Base-by-base conservation (phyloP, 139 green algal species). In the Auxenochlorella pyrenoidosa region DNA sequence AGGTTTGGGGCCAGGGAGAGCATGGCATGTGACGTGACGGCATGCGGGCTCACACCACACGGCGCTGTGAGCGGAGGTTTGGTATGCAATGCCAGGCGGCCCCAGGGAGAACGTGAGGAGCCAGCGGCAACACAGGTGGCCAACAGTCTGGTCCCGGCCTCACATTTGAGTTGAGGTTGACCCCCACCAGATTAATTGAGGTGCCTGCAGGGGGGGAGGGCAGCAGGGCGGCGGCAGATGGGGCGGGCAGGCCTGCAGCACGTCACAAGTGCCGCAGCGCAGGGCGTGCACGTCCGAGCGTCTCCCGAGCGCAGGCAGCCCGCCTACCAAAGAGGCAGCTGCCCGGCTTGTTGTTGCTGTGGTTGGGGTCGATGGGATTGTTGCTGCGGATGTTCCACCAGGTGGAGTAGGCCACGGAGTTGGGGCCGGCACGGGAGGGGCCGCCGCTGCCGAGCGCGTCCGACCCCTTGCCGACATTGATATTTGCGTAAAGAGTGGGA, bases 371-470 rank as follows among this genome's bases (percentile, higher is more conserved):
- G 66, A 73, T 73, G 66, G 66, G 32, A 12, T 34, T 36, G 30
- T 40, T 5, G 30, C 66, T 73, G 66, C 66, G 28, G 66, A 76
- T 76, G 70, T 44, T 44, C 51, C 47, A 68, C 32, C 47, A 68
- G n/a, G 78, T 70, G 51, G 54, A 51, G 78, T 47, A 71, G 54
- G 78, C 78, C 34, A 70, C 36, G 1, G 78, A 34, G 78, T 83
- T 68, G n/a, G 51, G 54, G 10, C 51, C 51, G 21, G 30, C 21
- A 18, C n/a, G 19, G 16, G 34, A 36, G 78, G 78, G 54, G 19
- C 51, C 51, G 78, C 51, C 78, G 21, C 47, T 66, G 32, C 44
- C 8, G 3, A 72, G 34, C 15, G 75, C 75, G 28, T 63, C 24
- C 43, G 5, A 26, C 8, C 75, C 75, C 30, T 18, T 28, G 44